phyloP scores from a whole-genome alignment of 2,329 filamentous ascomycete genomes.

The Cladorrhinum sp. region DNA sequence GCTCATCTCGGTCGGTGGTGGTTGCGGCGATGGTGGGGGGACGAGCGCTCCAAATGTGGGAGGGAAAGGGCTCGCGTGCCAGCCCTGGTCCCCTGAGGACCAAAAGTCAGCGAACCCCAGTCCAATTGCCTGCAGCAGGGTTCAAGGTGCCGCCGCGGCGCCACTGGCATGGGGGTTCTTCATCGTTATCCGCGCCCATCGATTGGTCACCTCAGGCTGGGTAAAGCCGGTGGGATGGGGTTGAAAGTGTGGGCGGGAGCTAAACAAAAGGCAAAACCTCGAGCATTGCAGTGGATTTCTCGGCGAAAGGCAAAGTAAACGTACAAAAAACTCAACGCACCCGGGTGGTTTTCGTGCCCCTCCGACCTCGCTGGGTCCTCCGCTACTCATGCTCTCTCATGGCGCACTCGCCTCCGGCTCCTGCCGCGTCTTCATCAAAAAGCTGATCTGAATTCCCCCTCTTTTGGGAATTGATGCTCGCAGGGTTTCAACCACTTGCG shows the following conservation, averaged over 20 bases:
- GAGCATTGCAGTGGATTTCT: conserved; percentile 1
- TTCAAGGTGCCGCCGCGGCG: conserved; percentile 6
- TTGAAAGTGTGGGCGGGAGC: conserved; percentile 19
- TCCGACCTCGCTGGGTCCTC: conserved; percentile 21
- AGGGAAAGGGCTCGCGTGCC: conserved; percentile 21
- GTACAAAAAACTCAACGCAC: conserved; percentile 5
- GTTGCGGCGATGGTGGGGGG: conserved; percentile 1
- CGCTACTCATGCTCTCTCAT: not conserved
- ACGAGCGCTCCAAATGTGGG: not conserved
- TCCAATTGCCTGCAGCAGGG: not conserved
- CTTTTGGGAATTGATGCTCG: not conserved
- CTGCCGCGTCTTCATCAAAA: conserved; percentile 15
- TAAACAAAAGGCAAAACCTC: conserved; percentile 5
- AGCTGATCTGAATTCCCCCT: not conserved
- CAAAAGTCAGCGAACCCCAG: conserved; percentile 2
- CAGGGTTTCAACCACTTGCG: not conserved
- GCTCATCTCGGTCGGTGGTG: conserved; percentile 6
- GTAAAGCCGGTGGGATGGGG: conserved; percentile 14
- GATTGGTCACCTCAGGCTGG: conserved; percentile 20
- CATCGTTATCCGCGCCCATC: conserved; percentile 16
- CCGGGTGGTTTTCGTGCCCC: conserved; percentile 22
- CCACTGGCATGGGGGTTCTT: not conserved
- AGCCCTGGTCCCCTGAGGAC: conserved; percentile 6
- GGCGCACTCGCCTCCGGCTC: conserved; percentile 14
- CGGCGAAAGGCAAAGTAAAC: not conserved